These are phyloP conservation scores for Tolypocladium inflatum DNA, from an alignment of 2,329 filamentous ascomycete genomes.

Conservation along the genomic window DNA sequence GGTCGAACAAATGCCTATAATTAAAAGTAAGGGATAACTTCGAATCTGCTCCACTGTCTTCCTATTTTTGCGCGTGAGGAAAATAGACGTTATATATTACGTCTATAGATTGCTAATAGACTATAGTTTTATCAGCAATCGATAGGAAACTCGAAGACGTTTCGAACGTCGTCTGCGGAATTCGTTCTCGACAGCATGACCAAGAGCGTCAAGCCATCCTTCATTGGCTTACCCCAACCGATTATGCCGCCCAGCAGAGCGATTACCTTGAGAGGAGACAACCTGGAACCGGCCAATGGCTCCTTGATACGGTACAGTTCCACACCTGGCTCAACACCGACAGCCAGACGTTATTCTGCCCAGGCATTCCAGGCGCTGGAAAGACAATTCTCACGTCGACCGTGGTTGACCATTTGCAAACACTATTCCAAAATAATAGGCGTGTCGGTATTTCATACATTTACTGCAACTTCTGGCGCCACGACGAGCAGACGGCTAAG, in stretches of 20 bases:
- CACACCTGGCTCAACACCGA: slow-evolving; percentile 16
- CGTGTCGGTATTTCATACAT: slow-evolving; percentile 30
- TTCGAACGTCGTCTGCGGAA: too few relatives aligned
- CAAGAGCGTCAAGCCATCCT: neutral
- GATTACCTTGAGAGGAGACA: slow-evolving; percentile 14
- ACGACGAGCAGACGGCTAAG: slow-evolving; percentile 13
- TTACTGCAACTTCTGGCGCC: slow-evolving; percentile 31
- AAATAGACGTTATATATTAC: too few relatives aligned
- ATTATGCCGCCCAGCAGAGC: neutral
- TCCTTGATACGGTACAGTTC: slow-evolving; percentile 29
- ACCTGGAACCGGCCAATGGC: slow-evolving; percentile 32
- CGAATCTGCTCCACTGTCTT: too few relatives aligned
- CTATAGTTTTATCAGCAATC: too few relatives aligned
- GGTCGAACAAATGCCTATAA: too few relatives aligned
- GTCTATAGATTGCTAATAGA: too few relatives aligned
- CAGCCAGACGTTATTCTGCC: slow-evolving; percentile 30
- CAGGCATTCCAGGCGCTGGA: slow-evolving; percentile 36
- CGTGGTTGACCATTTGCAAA: slow-evolving; percentile 28
- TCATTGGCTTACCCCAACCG: neutral
- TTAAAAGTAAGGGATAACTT: too few relatives aligned
- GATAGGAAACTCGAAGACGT: too few relatives aligned
- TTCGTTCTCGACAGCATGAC: too few relatives aligned
- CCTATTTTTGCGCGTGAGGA: too few relatives aligned
- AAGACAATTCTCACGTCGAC: slow-evolving; percentile 36
- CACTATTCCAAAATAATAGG: slow-evolving; percentile 7